phyloP scores from a whole-genome alignment of 2,329 filamentous ascomycete species.

The Ceratocystiopsis brevicomis region DNA sequence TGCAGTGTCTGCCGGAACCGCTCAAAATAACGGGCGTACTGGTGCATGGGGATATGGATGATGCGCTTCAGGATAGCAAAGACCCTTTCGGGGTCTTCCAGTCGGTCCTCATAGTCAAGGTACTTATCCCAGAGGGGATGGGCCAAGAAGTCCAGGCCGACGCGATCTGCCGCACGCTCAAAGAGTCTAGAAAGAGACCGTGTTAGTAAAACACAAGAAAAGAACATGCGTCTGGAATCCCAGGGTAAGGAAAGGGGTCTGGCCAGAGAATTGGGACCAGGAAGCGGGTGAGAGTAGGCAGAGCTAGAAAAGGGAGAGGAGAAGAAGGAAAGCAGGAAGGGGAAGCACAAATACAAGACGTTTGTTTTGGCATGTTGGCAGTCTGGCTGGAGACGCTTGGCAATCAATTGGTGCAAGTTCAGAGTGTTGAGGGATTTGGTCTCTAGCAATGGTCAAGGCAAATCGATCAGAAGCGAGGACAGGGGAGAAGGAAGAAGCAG shows the following conservation, averaged over 20 bases:
- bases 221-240: too few species aligned
- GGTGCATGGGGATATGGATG: slow-evolving; percentile 82
- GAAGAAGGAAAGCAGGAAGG: slow-evolving; percentile 19
- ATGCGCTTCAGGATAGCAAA: slow-evolving; percentile 69
- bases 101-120: slow-evolving; percentile 84
- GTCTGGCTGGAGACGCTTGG: neutral
- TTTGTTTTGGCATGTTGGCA: slow-evolving; percentile 2
- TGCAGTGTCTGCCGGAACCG: slow-evolving; percentile 65
- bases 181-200: slow-evolving; percentile 50
- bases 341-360: slow-evolving; percentile 41
- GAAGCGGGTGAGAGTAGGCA: neutral
- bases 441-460: too few species aligned
- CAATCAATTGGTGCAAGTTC: too few species aligned
- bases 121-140: slow-evolving; percentile 99
- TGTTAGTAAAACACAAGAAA: neutral
- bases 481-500: too few species aligned
- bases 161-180: slow-evolving; percentile 66
- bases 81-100: slow-evolving; percentile 68
- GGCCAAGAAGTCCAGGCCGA: slow-evolving; percentile 82
- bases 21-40: slow-evolving; percentile 90
- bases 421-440: too few species aligned
- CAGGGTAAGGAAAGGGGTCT: slow-evolving; percentile 7
- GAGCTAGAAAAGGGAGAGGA: neutral
- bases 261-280: slow-evolving; percentile 5
- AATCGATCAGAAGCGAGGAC: too few species aligned